A percentile compares a stretch with the other conserved stretches of the same genome.
Conservation (phyloP, 176 grass and related monocot species). For the Rhynchospora breviuscula region DNA sequence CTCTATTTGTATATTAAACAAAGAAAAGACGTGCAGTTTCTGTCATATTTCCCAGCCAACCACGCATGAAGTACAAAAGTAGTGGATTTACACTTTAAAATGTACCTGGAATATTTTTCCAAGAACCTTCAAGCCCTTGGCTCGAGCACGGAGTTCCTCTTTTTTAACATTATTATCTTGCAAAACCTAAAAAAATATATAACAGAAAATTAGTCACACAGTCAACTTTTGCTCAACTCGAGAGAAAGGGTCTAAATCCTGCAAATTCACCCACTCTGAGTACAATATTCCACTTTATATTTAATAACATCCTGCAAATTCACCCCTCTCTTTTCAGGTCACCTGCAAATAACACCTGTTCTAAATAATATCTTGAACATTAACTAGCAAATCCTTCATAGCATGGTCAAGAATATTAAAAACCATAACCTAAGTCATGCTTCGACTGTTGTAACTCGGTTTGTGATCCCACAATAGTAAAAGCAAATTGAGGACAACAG, state of each 20-base stretch:
- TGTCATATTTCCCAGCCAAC: not conserved
- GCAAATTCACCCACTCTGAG: not conserved
- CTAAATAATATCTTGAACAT: not conserved
- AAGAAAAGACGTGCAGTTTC: not conserved
- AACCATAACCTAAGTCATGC: not conserved
- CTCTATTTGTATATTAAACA: conserved; percentile 40
- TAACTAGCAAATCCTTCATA: not conserved
- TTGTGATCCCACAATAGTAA: not conserved
- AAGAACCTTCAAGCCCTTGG: conserved; percentile 92
- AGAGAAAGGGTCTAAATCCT: not conserved
- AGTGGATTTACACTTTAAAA: not conserved
- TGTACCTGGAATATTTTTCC: conserved; percentile 93
- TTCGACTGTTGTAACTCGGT: not conserved
- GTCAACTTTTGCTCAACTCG: conserved; percentile 1
- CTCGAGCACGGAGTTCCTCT: conserved; percentile 75
- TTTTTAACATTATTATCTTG: conserved; percentile 63
- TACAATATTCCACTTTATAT: not conserved
- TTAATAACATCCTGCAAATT: not conserved
- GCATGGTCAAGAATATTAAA: not conserved
- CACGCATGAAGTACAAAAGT: not conserved
- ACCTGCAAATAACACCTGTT: not conserved
- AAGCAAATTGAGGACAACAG: not conserved
- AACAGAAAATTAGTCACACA: not conserved
- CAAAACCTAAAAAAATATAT: conserved; percentile 48
- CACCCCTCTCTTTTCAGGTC: not conserved